Conservation (phyloP, 2,329 filamentous ascomycete species). For the Colletotrichum horii region DNA sequence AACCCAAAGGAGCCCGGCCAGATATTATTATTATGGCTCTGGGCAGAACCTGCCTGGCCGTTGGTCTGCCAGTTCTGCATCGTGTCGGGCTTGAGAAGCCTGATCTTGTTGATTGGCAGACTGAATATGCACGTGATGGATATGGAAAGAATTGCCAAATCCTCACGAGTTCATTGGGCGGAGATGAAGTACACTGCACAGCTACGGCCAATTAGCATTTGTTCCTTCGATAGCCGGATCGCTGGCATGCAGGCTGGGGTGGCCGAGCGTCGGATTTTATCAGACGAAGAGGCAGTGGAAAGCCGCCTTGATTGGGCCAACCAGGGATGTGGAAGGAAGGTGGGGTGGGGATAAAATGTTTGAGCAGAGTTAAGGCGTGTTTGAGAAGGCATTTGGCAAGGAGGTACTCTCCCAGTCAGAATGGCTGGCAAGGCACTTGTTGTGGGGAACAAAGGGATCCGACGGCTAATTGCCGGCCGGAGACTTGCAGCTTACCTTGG, state of each 20-base stretch:
- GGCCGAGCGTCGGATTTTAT: conserved; percentile 3
- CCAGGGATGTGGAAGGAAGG: not conserved
- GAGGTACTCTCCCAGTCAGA: not conserved
- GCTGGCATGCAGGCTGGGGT: not conserved
- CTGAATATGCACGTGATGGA: conserved; percentile 2
- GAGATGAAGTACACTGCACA: conserved; percentile 6
- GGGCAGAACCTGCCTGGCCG: conserved; percentile 16
- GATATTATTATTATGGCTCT: conserved; percentile 21
- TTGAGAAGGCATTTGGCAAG: not conserved
- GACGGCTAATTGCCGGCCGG: conserved; percentile 12
- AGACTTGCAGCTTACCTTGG: conserved; percentile 17
- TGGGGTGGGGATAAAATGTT: not conserved
- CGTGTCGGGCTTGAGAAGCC: not conserved
- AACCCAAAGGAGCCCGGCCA: conserved; percentile 15
- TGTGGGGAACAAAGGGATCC: not conserved
- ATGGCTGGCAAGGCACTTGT: not conserved
- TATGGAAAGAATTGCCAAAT: not conserved
- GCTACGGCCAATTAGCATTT: conserved; percentile 15
- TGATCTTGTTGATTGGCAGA: not conserved
- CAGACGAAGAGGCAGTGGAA: not conserved
- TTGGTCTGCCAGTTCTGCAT: conserved; percentile 25
- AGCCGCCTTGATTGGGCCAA: not conserved
- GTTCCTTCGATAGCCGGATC: not conserved
- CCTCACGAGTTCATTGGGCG: conserved; percentile 15
- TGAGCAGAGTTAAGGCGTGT: not conserved